Evolutionary conservation across 345 rosid genomes (phyloP).

Genomic region (Citrus trifoliata): DNA sequence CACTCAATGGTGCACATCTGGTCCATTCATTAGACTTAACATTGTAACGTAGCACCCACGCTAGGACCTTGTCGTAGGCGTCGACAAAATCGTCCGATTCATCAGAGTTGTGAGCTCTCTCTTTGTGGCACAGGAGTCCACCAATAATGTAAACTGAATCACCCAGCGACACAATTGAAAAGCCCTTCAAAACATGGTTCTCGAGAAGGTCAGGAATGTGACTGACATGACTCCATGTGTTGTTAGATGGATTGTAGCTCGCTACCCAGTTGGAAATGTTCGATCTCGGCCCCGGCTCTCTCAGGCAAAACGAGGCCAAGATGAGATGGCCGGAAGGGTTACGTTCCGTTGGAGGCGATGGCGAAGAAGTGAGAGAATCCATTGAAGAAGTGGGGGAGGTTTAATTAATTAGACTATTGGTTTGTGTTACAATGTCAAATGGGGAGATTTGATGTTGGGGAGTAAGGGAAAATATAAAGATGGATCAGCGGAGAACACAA

Average conservation of each 20-base stretch:
- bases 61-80: conserved; percentile 10
- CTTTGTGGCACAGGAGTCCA: conserved; percentile 30
- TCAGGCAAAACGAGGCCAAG: conserved; percentile 33
- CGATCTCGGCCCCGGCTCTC: conserved; percentile 12
- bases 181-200: conserved; percentile 43
- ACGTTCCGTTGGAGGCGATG: not conserved
- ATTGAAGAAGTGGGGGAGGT: conserved; percentile 14
- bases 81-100: conserved; percentile 18
- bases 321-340: conserved; percentile 12
- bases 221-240: conserved; percentile 40
- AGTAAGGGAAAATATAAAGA: not conserved
- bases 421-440: conserved; percentile 8
- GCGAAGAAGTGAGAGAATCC: conserved; percentile 27
- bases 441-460: conserved; percentile 10
- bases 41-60: conserved; percentile 28
- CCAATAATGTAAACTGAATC: conserved; percentile 45
- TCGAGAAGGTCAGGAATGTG: conserved; percentile 24
- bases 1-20: conserved; percentile 23
- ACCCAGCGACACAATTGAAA: conserved; percentile 38
- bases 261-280: conserved; percentile 39
- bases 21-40: conserved; percentile 25
- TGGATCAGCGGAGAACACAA: conserved; percentile 19
- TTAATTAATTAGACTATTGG: not conserved
- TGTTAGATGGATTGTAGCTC: conserved; percentile 32
- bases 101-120: not conserved